These are phyloP conservation scores for maize (Zea mays) DNA, from an alignment of 176 grass and related monocot genomes.

Conservation along the genomic window DNA sequence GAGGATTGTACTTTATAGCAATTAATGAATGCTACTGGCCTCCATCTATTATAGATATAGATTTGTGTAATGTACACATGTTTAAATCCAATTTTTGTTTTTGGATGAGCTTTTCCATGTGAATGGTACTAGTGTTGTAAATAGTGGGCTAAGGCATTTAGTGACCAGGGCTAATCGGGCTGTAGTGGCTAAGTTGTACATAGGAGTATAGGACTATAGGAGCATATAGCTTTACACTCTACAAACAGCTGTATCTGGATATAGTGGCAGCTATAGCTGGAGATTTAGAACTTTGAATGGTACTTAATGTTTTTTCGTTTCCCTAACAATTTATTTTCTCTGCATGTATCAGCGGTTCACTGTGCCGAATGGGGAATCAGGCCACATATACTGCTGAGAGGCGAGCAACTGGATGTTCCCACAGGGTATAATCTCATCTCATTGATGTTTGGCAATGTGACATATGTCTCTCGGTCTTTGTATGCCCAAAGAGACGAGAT, in stretches of 20 bases:
- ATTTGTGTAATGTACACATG: constrained; percentile 10
- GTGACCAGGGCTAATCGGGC: too few species aligned
- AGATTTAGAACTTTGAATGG: background rate
- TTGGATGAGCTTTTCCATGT: background rate
- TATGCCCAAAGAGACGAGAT: constrained; percentile 78
- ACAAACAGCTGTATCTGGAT: too few species aligned
- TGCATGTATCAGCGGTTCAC: constrained; percentile 57
- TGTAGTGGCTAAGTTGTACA: too few species aligned
- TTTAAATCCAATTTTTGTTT: background rate
- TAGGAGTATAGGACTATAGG: too few species aligned
- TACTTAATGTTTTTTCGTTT: background rate
- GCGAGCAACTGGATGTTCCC: constrained; percentile 69
- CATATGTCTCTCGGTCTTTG: constrained; percentile 50
- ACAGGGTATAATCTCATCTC: constrained; percentile 91
- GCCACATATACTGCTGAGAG: constrained; percentile 78
- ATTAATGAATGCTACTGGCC: background rate
- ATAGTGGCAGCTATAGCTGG: too few species aligned
- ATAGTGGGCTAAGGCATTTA: too few species aligned
- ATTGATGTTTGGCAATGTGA: constrained; percentile 70
- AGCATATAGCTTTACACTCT: too few species aligned
- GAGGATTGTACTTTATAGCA: background rate
- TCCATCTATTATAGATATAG: background rate
- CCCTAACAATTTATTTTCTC: background rate
- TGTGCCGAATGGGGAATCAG: constrained; percentile 72
- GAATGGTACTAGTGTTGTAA: background rate